Evolutionary conservation across 176 grass and related monocot genomes (phyloP), one percentile per base, ranked within the genome.

Genomic region (Rhipidocladum racemiflorum): DNA sequence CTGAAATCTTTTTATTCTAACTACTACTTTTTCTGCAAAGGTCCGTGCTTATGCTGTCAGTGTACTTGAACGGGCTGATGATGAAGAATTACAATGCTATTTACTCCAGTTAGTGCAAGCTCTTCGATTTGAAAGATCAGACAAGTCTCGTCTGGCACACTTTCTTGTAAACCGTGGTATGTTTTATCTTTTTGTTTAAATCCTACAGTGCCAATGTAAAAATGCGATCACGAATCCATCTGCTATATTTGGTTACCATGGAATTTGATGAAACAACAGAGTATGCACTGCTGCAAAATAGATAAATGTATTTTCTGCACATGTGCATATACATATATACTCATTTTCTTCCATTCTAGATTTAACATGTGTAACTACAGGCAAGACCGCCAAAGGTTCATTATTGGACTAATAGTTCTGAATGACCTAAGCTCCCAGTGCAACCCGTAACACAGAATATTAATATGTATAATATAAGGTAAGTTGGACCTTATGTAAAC

Each of bases 41-140:
- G 96, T 99, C 28, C 96, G 96, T 29, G 87, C 90, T 68, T 95
- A 99, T 91, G 96, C 96, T 67, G 96, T 99, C 34, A 99, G 82
- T 5, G 72, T 99, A 77, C 87, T 99, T 76, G 90, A 99, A 91
- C 90, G 92, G 82, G 92, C 96, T 51, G 92, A 91, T 86, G 92
- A 98, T 87, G 96, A 99, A 86, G 96, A 99, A 81, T 63, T 98
- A 68, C 90, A 90, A 72, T 98, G 96, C 78, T 98, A 98, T 88
- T 92, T 98, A 85, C 90, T 95, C 43, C 96, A 98, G 80, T 67
- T 99, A 56, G 96, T 99, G 39, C 96, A 99, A 90, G 96, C 96
- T 84, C 92, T 99, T 87, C 92, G 92, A 65, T 99, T 99, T 87
- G 96, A 99, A 75, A 91, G 89, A 99, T 93, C 89, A 18, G 96